Percentiles rank a stretch among this genome's conserved stretches.
phyloP scores from a whole-genome alignment of 1,284 basidiomycete species.

The Sporisorium sorghi region DNA sequence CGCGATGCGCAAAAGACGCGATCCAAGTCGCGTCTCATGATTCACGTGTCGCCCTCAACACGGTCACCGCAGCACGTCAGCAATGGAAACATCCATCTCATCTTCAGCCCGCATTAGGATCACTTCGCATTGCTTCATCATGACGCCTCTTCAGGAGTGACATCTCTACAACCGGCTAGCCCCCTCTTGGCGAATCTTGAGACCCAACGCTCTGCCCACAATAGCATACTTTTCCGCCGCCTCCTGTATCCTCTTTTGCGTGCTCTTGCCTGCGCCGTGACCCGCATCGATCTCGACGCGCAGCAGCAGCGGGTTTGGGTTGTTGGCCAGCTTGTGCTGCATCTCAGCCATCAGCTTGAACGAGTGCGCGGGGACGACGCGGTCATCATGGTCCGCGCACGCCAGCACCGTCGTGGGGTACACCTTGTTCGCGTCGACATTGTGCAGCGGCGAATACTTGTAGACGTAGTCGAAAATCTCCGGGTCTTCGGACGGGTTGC shows the following conservation, averaged over 20 bases:
- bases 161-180: slow-evolving; percentile 17
- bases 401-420: slow-evolving; percentile 65
- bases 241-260: slow-evolving; percentile 63
- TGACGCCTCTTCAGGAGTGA: no score
- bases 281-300: slow-evolving; percentile 66
- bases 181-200: slow-evolving; percentile 48
- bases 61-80: no score
- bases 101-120: no score
- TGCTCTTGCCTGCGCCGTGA: slow-evolving; percentile 67
- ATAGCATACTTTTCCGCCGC: slow-evolving; percentile 63
- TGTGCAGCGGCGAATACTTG: slow-evolving; percentile 66
- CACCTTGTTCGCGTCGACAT: slow-evolving; percentile 55
- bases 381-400: slow-evolving; percentile 67
- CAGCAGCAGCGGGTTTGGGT: slow-evolving; percentile 65
- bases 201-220: slow-evolving; percentile 57
- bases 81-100: no score
- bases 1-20: no score
- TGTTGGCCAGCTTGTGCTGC: slow-evolving; percentile 62
- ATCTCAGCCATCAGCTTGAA: slow-evolving; percentile 68
- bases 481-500: slow-evolving; percentile 75
- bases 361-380: slow-evolving; percentile 65
- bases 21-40: no score
- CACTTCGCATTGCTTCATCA: no score
- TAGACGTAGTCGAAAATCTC: slow-evolving; percentile 64
- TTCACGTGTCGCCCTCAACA: no score